These are phyloP conservation scores for Globisporangium splendens DNA, from an alignment of 352 stramenopile species.

Conservation along the genomic window DNA sequence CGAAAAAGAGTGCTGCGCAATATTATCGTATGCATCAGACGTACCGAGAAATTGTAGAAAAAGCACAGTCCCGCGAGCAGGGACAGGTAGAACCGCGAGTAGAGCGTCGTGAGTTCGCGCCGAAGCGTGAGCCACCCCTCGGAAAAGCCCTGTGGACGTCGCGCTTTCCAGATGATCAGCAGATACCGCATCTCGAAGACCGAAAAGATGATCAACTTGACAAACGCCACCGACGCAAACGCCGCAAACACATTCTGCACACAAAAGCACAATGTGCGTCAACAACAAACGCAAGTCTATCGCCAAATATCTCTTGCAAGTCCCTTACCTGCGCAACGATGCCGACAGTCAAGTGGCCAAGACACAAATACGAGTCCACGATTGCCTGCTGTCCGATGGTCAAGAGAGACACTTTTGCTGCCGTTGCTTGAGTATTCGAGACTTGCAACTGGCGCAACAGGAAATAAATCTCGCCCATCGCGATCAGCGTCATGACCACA, in stretches of 20 bases:
- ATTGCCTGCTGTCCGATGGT: slow-evolving; percentile 86
- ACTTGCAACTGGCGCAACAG: slow-evolving; percentile 82
- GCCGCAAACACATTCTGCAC: slow-evolving; percentile 92
- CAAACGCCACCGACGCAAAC: slow-evolving; percentile 96
- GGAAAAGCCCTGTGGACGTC: slow-evolving; percentile 82
- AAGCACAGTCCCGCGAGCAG: slow-evolving; percentile 87
- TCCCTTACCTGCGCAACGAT: slow-evolving; percentile 74
- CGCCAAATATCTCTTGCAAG: background rate
- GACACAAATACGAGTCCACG: slow-evolving; percentile 94
- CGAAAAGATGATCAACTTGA: slow-evolving; percentile 98
- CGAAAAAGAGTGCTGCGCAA: background rate
- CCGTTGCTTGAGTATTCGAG: slow-evolving; percentile 80
- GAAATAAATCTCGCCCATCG: slow-evolving; percentile 85
- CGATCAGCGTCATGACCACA: slow-evolving; percentile 84
- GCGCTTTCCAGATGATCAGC: slow-evolving; percentile 95
- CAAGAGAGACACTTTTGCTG: slow-evolving; percentile 75
- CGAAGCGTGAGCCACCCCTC: slow-evolving; percentile 88
- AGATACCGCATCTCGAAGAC: slow-evolving; percentile 99
- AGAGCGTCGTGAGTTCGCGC: slow-evolving; percentile 92
- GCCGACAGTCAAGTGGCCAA: slow-evolving; percentile 94
- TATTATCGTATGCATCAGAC: background rate
- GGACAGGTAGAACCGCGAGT: slow-evolving; percentile 95
- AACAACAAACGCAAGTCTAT: slow-evolving; percentile 1
- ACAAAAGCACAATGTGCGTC: background rate
- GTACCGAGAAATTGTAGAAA: slow-evolving; percentile 90